Evolutionary conservation across 1,284 basidiomycete species (phyloP), one percentile per base, ranked within the genome.

Genomic region (Coniferiporia weirii): DNA sequence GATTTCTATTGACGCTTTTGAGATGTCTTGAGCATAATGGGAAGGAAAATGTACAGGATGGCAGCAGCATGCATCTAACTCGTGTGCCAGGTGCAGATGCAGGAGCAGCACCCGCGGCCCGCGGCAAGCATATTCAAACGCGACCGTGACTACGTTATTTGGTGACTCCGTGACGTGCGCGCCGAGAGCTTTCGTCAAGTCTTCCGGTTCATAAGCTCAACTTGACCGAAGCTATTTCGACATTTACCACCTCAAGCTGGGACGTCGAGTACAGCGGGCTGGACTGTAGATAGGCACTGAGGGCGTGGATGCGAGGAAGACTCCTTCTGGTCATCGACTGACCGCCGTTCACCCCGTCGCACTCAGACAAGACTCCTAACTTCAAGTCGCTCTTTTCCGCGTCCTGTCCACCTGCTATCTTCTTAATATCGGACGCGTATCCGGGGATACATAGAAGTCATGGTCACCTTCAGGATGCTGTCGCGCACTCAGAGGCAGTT

Each of bases 381-480:
- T 20, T 46, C 44, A 15, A 46, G 44, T 46, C 17, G 44, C 44
- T 46, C 44, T 20, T 46, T 46, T 46, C 15, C 38, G 38, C 8
- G 13, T 46, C n/a, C n/a, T n/a, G n/a, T n/a, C n/a, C n/a, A n/a
- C n/a, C 44, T 20, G 44, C 44, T 46, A 27, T n/a, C 2, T 46
- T 20, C 13, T 46, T 9, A 17, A 19, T 20, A 1, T 12, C 38
- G 9, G 38, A 40, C 2, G 1, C 17, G 13, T 46, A 46, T 32
- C 13, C 51, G 17, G n/a, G n/a, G n/a, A n/a, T n/a, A n/a, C n/a
- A n/a, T n/a, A n/a, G 43, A 9, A 52, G 36, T 22, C n/a, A 60
- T 60, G 59, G 54, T 60, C 10, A 60, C 59, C 35, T 35, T 60
- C 27, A 35, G 59, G 20, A 60, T 60, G 53, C 45, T 60, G 48